Evolutionary conservation across 2,329 filamentous ascomycete species (phyloP), one percentile per base, ranked within the genome.

Genomic region (Podosphaera xanthii): DNA sequence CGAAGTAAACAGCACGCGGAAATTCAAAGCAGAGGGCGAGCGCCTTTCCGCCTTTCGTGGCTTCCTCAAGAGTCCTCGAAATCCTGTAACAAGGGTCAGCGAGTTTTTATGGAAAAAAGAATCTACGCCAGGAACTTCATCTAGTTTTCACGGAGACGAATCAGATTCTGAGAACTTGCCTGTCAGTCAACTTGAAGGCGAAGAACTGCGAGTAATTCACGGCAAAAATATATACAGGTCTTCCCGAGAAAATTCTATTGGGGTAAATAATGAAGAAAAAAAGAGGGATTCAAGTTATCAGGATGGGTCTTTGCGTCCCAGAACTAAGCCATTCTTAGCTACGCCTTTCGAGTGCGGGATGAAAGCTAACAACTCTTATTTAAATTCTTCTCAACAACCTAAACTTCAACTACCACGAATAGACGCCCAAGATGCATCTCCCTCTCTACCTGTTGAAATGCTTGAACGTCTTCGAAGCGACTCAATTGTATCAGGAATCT

Each of bases 21-120:
- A 72, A 22, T 73, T 69, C 2, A 68, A 65, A 59, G 63, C 67
- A 33, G 74, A 77, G 46, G 73, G 77, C 59, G 68, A 52, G 49
- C 49, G 49, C 12, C 33, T 71, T 46, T 80, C 79, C 8, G 81
- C 79, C 42, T 75, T 88, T 7, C 80, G 83, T 49, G 81, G 84
- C 5, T 83, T 95, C 55, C 84, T 95, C 71, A 91, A 88, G 71
- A 83, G 82, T 2, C 79, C 81, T 57, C 77, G 85, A 59, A 81
- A 75, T 61, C 81, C 84, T 65, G 76, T 82, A 6, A 77, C 78
- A 0, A 79, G 77, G 65, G 75, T 83, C 40, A 78, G 79, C 14
- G 79, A 81, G 57, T 73, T 78, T 50, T 77, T 83, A 31, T 74
- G 81, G 69, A 78, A 76, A 63, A 79, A 77, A 65, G 81, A 84